Conservation (phyloP, 2,329 filamentous ascomycete genomes). For the Pseudomassariella vexata region DNA sequence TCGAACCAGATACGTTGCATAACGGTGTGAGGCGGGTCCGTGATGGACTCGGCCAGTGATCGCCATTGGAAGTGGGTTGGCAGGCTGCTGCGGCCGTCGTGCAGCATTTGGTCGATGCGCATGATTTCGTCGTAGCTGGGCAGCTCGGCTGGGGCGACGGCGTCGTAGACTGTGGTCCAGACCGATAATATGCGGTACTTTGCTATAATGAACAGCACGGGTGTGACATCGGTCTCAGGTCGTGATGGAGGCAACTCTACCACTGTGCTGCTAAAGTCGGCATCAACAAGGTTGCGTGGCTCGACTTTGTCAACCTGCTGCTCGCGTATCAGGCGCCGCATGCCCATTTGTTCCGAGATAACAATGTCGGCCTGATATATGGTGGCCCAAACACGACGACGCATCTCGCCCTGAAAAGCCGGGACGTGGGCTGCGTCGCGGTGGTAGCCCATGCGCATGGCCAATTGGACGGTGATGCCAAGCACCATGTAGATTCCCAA, state of each 20-base stretch:
- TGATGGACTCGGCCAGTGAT: constrained; percentile 28
- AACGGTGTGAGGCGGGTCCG: constrained; percentile 42
- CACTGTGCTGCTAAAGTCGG: constrained; percentile 31
- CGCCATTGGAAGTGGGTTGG: constrained; percentile 13
- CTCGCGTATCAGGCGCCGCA: constrained; percentile 34
- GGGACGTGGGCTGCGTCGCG: constrained; percentile 35
- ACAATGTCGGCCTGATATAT: constrained; percentile 34
- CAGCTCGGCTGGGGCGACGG: constrained; percentile 10
- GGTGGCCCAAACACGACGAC: constrained; percentile 35
- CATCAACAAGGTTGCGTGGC: constrained; percentile 37
- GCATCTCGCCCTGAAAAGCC: constrained; percentile 37
- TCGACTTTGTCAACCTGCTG: constrained; percentile 15
- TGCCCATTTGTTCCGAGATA: constrained; percentile 35
- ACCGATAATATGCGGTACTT: not conserved
- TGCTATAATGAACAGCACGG: constrained; percentile 1
- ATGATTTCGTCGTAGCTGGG: constrained; percentile 17
- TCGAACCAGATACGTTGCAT: constrained; percentile 46
- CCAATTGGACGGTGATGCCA: constrained; percentile 22
- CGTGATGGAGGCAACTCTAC: constrained; percentile 28
- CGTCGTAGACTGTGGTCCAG: constrained; percentile 6
- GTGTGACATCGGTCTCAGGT: constrained; percentile 18
- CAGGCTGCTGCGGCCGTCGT: constrained; percentile 8
- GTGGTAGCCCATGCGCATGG: constrained; percentile 36
- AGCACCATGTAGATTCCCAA: constrained; percentile 28
- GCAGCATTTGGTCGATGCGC: constrained; percentile 15